Conservation (phyloP, 164 flowering plant genomes). For the Akebia trifoliata region DNA sequence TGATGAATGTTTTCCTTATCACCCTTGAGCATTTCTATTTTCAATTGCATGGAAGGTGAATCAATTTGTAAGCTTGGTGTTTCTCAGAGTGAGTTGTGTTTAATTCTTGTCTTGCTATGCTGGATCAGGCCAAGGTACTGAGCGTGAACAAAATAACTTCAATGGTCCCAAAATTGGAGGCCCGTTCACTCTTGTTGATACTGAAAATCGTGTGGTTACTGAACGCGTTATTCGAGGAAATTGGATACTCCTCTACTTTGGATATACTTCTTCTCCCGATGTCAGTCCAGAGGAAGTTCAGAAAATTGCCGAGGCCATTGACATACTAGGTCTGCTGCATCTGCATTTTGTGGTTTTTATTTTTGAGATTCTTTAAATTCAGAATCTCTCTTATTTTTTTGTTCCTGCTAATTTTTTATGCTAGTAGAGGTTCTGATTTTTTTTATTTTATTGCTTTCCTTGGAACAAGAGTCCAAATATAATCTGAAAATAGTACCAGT, state of each 20-base stretch:
- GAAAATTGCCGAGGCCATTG: constrained; percentile 60
- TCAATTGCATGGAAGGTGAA: background rate
- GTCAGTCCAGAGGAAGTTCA: constrained; percentile 73
- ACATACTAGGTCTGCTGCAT: constrained; percentile 49
- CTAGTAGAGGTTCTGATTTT: constrained; percentile 9
- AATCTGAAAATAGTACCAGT: constrained; percentile 53
- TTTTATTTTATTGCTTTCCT: constrained; percentile 17
- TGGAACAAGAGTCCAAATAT: constrained; percentile 48
- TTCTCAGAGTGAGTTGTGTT: background rate
- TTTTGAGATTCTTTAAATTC: too few relatives aligned
- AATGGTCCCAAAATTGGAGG: constrained; percentile 78
- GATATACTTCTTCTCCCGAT: constrained; percentile 93
- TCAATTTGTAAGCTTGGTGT: background rate
- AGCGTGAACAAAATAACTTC: constrained; percentile 12
- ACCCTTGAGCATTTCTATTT: background rate
- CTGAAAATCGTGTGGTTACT: constrained; percentile 45
- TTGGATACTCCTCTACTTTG: constrained; percentile 89
- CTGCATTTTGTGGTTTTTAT: background rate
- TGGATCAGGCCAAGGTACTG: constrained; percentile 38
- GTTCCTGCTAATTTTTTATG: background rate
- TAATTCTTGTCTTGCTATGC: constrained; percentile 3
- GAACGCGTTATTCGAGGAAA: constrained; percentile 56
- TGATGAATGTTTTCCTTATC: background rate
- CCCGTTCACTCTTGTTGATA: constrained; percentile 60
- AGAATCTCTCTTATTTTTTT: background rate